Evolutionary conservation across 371 early-diverging fungal genomes (phyloP).

Genomic region (Haplosporangium sp.): DNA sequence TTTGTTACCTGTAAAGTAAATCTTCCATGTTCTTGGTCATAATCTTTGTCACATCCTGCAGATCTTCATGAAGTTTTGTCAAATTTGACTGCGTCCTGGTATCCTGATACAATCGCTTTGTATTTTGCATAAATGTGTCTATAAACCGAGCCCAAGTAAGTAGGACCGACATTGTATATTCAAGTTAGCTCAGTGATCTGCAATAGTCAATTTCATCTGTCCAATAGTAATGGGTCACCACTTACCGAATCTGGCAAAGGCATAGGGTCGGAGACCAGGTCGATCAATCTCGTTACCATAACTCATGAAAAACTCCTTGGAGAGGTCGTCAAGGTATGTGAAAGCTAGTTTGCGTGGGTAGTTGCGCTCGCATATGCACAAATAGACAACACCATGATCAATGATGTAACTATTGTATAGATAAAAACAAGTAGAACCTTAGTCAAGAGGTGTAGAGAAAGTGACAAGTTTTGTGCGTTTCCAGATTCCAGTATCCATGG

Average conservation of each 20-base stretch:
- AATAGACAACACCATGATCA: slow-evolving; percentile 93
- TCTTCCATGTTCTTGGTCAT: slow-evolving; percentile 99
- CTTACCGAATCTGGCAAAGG: slow-evolving; percentile 95
- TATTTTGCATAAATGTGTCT: slow-evolving; percentile 98
- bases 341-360: slow-evolving; percentile 97
- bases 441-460: not conserved
- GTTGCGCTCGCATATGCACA: slow-evolving; percentile 93
- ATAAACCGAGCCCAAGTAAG: slow-evolving; percentile 5
- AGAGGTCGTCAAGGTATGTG: slow-evolving; percentile 93
- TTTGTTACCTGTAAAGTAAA: slow-evolving; percentile 87
- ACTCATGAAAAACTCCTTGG: slow-evolving; percentile 92
- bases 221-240: not conserved
- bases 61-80: slow-evolving; percentile 93
- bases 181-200: not conserved
- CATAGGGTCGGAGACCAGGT: slow-evolving; percentile 93
- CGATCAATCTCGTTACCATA: slow-evolving; percentile 91
- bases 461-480: not conserved
- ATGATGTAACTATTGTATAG: slow-evolving; percentile 83
- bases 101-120: slow-evolving; percentile 95
- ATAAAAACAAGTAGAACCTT: not conserved
- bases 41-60: slow-evolving; percentile 95
- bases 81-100: slow-evolving; percentile 93
- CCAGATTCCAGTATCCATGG: too few relatives aligned
- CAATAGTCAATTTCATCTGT: not conserved
- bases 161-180: not conserved